Conservation (phyloP, 1,139 yeast species). For the Yamadazyma taylorii region DNA sequence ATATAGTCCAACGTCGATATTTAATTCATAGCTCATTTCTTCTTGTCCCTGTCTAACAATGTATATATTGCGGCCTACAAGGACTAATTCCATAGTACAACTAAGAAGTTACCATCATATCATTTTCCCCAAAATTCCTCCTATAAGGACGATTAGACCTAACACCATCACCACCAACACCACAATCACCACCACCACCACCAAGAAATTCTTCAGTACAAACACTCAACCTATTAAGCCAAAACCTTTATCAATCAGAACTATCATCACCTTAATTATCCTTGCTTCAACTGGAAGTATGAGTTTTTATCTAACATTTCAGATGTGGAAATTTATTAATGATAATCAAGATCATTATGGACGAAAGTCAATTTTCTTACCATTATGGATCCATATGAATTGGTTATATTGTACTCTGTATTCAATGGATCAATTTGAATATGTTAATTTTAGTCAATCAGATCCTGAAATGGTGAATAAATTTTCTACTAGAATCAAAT, state of each 20-base stretch:
- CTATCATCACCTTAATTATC: constrained; percentile 13
- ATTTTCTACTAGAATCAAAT: constrained; percentile 13
- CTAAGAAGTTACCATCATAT: too few relatives aligned
- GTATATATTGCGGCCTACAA: too few relatives aligned
- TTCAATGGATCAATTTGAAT: not conserved
- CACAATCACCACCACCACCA: too few relatives aligned
- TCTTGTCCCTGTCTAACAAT: too few relatives aligned
- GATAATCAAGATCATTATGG: constrained; percentile 4
- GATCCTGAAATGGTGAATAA: constrained; percentile 1
- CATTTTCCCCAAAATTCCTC: too few relatives aligned
- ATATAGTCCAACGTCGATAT: too few relatives aligned
- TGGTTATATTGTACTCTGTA: constrained; percentile 3
- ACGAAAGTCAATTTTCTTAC: constrained; percentile 15
- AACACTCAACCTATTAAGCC: constrained; percentile 6
- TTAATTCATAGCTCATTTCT: too few relatives aligned
- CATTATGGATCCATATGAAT: constrained; percentile 16
- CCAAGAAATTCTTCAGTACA: too few relatives aligned
- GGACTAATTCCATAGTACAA: too few relatives aligned
- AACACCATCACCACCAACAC: too few relatives aligned
- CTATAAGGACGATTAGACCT: too few relatives aligned
- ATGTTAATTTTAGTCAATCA: not conserved
- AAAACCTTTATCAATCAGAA: constrained; percentile 12
- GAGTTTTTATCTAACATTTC: constrained; percentile 15
- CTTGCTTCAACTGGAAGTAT: constrained; percentile 15
- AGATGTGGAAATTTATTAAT: constrained; percentile 11